Evolutionary conservation across 257 asterid genomes (phyloP), one percentile per base, ranked within the genome.

Genomic region (Cinchona pubescens): DNA sequence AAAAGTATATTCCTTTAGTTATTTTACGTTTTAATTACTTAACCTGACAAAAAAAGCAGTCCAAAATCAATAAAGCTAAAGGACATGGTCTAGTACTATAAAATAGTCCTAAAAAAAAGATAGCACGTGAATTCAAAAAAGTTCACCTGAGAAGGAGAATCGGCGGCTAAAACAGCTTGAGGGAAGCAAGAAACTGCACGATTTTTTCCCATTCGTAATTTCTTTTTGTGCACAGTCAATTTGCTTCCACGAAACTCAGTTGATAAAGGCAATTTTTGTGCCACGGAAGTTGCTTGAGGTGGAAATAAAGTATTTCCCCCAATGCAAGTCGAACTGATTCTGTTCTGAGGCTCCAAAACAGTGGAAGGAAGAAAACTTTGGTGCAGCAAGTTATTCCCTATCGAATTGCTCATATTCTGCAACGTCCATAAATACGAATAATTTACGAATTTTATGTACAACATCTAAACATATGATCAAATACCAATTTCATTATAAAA

Each of bases 321-420:
- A 80, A 78, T 73, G 78, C 85, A 87, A 77, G 87, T 45, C 65
- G 88, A 87, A 86, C 83, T 84, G 77, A 86, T 88, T 86, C 92
- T 87, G 81, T 85, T 84, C 78, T 85, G 89, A 76, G 85, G 84
- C 80, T 90, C 89, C 67, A 86, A 76, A 32, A 89, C 86, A 25
- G 84, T 80, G 5, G 90, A 83, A 73, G 92, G 85, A 83, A 85
- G 89, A 53, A 82, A 86, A 81, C 88, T 86, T 87, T 81, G 96
- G 79, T 83, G 90, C 86, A 87, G 82, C 91, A 88, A 86, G 85
- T 88, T 90, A 88, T 91, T 91, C 92, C 98, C 88, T 43, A 92
- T 75, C 45, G 93, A 64, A 79, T 79, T 91, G 82, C 91, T 92
- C 99, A 92, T 92, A 69, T 58, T 81, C 80, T 38, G 30, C 42